Evolutionary conservation across 2,329 filamentous ascomycete species (phyloP).

Genomic region (Penicillium sp.): DNA sequence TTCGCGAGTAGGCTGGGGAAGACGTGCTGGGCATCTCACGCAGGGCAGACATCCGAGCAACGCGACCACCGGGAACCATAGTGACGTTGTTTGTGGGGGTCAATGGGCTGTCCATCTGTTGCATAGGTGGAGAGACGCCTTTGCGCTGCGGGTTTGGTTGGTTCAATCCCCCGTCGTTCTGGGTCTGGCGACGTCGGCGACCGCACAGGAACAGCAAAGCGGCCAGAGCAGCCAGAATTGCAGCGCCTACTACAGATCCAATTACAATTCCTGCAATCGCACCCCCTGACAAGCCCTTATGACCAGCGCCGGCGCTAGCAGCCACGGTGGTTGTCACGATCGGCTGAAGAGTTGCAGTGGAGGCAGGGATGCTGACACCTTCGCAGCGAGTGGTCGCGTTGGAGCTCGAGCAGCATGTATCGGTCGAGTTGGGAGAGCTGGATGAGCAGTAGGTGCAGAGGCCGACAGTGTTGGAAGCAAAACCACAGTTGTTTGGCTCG

Average conservation of each 20-base stretch:
- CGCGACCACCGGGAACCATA: slow-evolving; percentile 79
- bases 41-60: slow-evolving; percentile 92
- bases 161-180: slow-evolving; percentile 78
- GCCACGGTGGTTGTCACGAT: slow-evolving; percentile 62
- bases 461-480: slow-evolving; percentile 65
- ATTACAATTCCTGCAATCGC: slow-evolving; percentile 88
- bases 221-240: slow-evolving; percentile 66
- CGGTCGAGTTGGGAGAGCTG: slow-evolving; percentile 85
- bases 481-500: slow-evolving; percentile 85
- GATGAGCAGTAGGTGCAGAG: slow-evolving; percentile 83
- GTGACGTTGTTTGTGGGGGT: slow-evolving; percentile 53
- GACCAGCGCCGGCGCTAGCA: slow-evolving; percentile 32
- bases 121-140: slow-evolving; percentile 38
- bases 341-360: slow-evolving; percentile 58
- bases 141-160: slow-evolving; percentile 70
- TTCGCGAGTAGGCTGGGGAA: slow-evolving; percentile 56
- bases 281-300: slow-evolving; percentile 68
- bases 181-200: slow-evolving; percentile 56
- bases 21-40: slow-evolving; percentile 67
- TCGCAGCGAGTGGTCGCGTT: slow-evolving; percentile 71
- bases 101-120: slow-evolving; percentile 40
- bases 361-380: slow-evolving; percentile 71
- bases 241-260: slow-evolving; percentile 69
- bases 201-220: slow-evolving; percentile 58
- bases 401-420: slow-evolving; percentile 88